Conservation (phyloP, 306 rosid species). For the Chamaecrista fasciculata region DNA sequence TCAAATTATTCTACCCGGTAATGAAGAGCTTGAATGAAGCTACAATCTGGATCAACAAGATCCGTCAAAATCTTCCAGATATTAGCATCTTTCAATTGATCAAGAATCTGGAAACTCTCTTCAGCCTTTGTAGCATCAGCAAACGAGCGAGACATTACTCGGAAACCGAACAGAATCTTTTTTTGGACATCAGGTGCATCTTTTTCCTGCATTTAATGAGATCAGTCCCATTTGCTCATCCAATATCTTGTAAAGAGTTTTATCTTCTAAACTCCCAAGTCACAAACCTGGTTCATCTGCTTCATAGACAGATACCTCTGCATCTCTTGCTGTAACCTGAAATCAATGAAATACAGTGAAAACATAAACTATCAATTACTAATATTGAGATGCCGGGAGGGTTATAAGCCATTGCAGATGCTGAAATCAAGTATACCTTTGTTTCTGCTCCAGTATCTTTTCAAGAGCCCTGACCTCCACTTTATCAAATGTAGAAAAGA, state of each 20-base stretch:
- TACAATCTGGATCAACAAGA: conserved; percentile 80
- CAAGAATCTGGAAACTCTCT: conserved; percentile 79
- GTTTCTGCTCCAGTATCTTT: conserved; percentile 95
- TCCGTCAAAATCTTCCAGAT: conserved; percentile 87
- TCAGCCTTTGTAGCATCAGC: conserved; percentile 82
- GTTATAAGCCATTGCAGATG: conserved; percentile 23
- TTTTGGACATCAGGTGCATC: conserved; percentile 81
- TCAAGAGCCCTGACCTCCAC: conserved; percentile 97
- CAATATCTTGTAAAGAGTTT: conserved; percentile 24
- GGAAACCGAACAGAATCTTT: conserved; percentile 67
- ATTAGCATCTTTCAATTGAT: conserved; percentile 91
- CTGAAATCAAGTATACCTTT: conserved; percentile 56
- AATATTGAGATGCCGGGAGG: conserved; percentile 25
- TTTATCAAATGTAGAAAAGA: conserved; percentile 77
- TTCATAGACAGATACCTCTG: conserved; percentile 82
- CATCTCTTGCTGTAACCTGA: conserved; percentile 98
- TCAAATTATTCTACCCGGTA: conserved; percentile 52
- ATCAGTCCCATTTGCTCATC: conserved; percentile 39
- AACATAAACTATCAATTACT: conserved; percentile 32
- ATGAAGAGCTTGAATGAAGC: conserved; percentile 66
- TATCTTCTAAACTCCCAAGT: conserved; percentile 29
- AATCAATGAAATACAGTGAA: conserved; percentile 48
- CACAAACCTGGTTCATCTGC: conserved; percentile 73
- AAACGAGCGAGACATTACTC: conserved; percentile 84
- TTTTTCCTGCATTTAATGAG: conserved; percentile 67